Base-by-base conservation (phyloP, 1,284 basidiomycete species). In the Ganoderma multipileum region DNA sequence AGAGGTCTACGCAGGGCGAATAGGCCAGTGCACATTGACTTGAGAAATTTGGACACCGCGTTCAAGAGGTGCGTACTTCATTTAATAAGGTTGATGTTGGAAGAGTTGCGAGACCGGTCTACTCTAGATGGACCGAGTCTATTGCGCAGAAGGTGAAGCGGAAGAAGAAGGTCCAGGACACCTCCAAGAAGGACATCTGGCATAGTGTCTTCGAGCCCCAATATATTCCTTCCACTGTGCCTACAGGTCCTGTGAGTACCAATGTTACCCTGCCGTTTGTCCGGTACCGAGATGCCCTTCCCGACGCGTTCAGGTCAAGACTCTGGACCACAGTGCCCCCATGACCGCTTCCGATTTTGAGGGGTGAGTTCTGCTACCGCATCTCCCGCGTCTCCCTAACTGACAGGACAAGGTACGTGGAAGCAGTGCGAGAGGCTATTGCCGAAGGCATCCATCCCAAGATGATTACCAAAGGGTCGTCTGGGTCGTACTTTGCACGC, bases 401-500 rank as follows among this genome's bases (percentile, higher is more conserved):
- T 73, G 64, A 76, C 59, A 47, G 65, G 36, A 72, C 38, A 77
- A 94, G 91, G 61, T 76, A 93, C 16, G 87, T 89, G 14, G 82
- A 89, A 73, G 86, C 88, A 52, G 89, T 95, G 38, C 89, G 86
- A 74, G 83, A 80, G 66, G 91, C 93, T 14, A 94, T 96, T 74
- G 72, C 81, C 5, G 89, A 91, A 42, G 93, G 92, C 18, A 85
- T 95, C 59, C 94, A 96, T 74, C 95, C 95, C 2, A 95, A 95
- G 78, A 92, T 96, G 87, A 96, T 96, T 65, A 81, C 86, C 5
- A 95, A 95, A 75, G 95, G 95, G 12, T 95, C 92, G 2, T 94
- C 91, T 16, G 95, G 95, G 0, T 94, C 91, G 61, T 96, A 96
- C 79, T 96, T 96, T 80, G 93, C 92, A 28, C 87, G 93, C 68